Base-by-base conservation (phyloP, 768 basidiomycete genomes). In the Xanthoconium stramineum region DNA sequence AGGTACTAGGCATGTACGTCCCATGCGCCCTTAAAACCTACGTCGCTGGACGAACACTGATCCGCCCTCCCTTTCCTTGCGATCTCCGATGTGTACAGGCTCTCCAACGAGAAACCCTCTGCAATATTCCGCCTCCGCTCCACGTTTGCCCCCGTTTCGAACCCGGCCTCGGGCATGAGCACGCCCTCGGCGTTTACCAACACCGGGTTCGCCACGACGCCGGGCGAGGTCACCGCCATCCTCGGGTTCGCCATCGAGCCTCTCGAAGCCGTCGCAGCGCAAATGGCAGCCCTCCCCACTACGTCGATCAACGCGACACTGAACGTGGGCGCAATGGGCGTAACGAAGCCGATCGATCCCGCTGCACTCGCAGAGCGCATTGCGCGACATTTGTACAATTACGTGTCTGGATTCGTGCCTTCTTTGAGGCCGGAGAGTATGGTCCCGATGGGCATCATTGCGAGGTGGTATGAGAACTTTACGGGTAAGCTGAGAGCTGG, bases 91-190 rank as follows among this genome's bases (percentile, higher is more conserved):
- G 24, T 24, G 24, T 5, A 37, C 60, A 94, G 91, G 85, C 78
- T 95, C 28, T 91, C 91, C 14, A 93, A 93, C 66, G 90, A 92
- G 33, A 93, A 93, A 67, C 91, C 91, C 0, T 91, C 90, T 12
- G 89, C 91, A 1, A 91, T 94, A 65, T 93, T 93, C 74, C 89
- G 91, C 24, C 77, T 93, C 24, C 82, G 85, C 5, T 85, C 87
- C 9, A 81, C 81, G 12, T 87, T 83, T 65, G 76, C 74, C n/a
- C 60, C 76, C 0, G 52, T 65, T 12, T 57, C 72, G 8, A 58
- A 64, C 39, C 66, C 74, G 6, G 63, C 67, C 5, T 67, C 72
- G 3, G 69, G 70, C 5, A 66, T 67, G 61, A 65, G 29, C 6
- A 70, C 69, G 3, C 71, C 57, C n/a, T 67, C 70, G 10, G 72